These are phyloP conservation scores for Platismatia glauca DNA, from an alignment of 495 filamentous ascomycete species.

Conservation along the genomic window DNA sequence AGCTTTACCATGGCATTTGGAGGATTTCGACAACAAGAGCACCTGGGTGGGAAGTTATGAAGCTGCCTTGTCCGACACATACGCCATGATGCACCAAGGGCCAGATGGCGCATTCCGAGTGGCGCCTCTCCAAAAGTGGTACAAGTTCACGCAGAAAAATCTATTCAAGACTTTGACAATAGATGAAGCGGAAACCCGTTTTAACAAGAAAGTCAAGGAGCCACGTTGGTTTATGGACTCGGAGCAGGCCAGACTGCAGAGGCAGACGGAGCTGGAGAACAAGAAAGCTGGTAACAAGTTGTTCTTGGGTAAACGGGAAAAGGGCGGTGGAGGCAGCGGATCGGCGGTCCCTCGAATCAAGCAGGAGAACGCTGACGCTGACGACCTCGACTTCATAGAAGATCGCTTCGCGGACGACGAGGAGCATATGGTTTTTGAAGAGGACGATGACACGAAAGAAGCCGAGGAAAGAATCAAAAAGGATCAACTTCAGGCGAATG, in stretches of 20 bases:
- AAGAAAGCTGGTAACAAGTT: conserved; percentile 21
- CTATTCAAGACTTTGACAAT: conserved; percentile 71
- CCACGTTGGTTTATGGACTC: conserved; percentile 72
- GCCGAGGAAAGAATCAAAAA: conserved; percentile 75
- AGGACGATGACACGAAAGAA: conserved; percentile 83
- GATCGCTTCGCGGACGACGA: conserved; percentile 82
- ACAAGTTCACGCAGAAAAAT: conserved; percentile 77
- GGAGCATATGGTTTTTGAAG: conserved; percentile 71
- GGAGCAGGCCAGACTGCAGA: conserved; percentile 40
- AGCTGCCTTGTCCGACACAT: conserved; percentile 66
- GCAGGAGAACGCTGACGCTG: conserved; percentile 48
- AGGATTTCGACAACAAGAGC: conserved; percentile 90
- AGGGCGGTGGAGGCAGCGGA: conserved; percentile 18
- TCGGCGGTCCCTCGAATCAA: conserved; percentile 32
- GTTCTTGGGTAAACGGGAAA: conserved; percentile 30
- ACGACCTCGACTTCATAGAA: conserved; percentile 54
- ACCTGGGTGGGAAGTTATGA: conserved; percentile 90
- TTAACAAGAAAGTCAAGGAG: conserved; percentile 63
- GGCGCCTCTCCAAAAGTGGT: conserved; percentile 90
- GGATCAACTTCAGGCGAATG: conserved; percentile 77
- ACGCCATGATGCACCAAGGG: conserved; percentile 66
- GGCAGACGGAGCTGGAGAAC: conserved; percentile 41
- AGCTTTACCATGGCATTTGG: conserved; percentile 88
- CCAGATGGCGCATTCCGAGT: conserved; percentile 58
- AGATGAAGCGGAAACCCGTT: conserved; percentile 76